phyloP scores from a whole-genome alignment of 1,284 basidiomycete genomes.

The Microstroma glucosiphilum region DNA sequence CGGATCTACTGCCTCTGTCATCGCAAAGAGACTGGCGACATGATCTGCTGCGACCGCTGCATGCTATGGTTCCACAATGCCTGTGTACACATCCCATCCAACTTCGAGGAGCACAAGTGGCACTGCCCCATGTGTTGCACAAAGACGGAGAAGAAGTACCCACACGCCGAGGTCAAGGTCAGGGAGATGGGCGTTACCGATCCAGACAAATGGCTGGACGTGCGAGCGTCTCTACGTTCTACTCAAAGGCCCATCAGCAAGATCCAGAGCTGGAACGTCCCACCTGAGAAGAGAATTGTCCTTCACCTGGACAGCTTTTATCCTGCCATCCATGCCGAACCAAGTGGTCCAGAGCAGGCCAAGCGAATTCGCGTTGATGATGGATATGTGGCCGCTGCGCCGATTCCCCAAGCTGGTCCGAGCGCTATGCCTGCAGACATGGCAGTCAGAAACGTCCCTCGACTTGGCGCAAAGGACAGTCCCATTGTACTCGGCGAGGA shows the following conservation, averaged over 20 bases:
- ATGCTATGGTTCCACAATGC: constrained; percentile 47
- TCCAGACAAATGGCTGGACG: constrained; percentile 41
- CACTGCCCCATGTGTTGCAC: constrained; percentile 49
- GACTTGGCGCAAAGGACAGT: too few species aligned
- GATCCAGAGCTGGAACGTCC: constrained; percentile 31
- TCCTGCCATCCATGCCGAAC: constrained; percentile 37
- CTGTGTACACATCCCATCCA: constrained; percentile 41
- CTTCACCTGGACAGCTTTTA: constrained; percentile 44
- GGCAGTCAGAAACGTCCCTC: too few species aligned
- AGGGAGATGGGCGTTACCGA: constrained; percentile 32
- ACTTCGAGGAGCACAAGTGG: constrained; percentile 32
- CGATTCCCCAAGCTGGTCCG: too few species aligned
- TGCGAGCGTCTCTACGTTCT: constrained; percentile 43
- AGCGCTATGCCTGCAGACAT: too few species aligned
- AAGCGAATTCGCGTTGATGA: constrained; percentile 5
- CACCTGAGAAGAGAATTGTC: constrained; percentile 34
- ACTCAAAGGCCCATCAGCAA: constrained; percentile 39
- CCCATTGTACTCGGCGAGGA: too few species aligned
- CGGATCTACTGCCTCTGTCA: constrained; percentile 46
- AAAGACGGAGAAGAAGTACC: constrained; percentile 46
- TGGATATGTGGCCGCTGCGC: too few species aligned
- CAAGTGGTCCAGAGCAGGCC: constrained; percentile 19
- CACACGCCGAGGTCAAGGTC: constrained; percentile 45
- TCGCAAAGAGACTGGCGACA: constrained; percentile 36
- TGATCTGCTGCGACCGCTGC: constrained; percentile 50